These are phyloP conservation scores for Grigorovia jiainica DNA, from an alignment of 805 yeast genomes.

Conservation along the genomic window DNA sequence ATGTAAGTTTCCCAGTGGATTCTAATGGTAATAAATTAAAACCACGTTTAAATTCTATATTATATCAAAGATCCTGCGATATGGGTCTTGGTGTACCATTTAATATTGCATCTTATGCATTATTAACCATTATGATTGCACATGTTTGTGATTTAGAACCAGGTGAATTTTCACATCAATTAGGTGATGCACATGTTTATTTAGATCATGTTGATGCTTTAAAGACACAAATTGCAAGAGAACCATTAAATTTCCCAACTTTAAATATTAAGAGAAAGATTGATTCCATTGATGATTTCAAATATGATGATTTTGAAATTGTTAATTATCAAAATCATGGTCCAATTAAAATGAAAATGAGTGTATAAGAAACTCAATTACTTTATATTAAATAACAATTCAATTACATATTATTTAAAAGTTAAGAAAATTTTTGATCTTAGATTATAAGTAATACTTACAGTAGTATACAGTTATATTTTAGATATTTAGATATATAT, in stretches of 20 bases:
- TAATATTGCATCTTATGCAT: slow-evolving; percentile 92
- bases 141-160: slow-evolving; percentile 91
- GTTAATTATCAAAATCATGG: slow-evolving; percentile 71
- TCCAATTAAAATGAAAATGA: slow-evolving; percentile 92
- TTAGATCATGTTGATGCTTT: slow-evolving; percentile 89
- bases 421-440: too few species aligned
- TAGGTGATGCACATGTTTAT: slow-evolving; percentile 97
- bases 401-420: too few species aligned
- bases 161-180: slow-evolving; percentile 88
- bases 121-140: slow-evolving; percentile 90
- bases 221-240: slow-evolving; percentile 64
- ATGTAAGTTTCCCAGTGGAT: slow-evolving; percentile 67
- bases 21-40: slow-evolving; percentile 30
- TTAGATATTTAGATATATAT: too few species aligned
- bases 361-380: too few species aligned
- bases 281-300: slow-evolving; percentile 73
- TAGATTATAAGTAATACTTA: too few species aligned
- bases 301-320: slow-evolving; percentile 79
- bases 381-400: too few species aligned
- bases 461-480: too few species aligned
- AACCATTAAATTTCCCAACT: slow-evolving; percentile 75
- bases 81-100: slow-evolving; percentile 99
- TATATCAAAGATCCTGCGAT: slow-evolving; percentile 97
- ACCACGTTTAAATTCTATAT: slow-evolving; percentile 73
- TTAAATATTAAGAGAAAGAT: slow-evolving; percentile 61